Conservation (phyloP, 208 protist species). For the Phytomonas francai region DNA sequence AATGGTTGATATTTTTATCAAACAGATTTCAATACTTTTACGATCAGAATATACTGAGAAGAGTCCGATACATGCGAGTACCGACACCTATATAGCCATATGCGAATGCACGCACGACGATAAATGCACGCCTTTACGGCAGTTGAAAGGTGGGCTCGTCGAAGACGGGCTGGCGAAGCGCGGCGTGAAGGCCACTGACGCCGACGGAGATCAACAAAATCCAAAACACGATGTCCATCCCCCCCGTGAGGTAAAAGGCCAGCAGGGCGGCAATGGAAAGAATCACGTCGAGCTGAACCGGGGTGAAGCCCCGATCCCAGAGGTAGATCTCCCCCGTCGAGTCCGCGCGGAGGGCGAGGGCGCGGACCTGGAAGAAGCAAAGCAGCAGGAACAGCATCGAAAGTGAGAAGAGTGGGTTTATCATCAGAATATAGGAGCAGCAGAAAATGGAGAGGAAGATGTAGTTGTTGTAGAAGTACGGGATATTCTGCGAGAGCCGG, state of each 20-base stretch:
- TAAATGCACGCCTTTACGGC: constrained; percentile 10
- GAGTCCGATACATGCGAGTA: neutral
- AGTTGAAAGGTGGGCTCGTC: constrained; percentile 50
- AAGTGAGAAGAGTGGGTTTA: constrained; percentile 70
- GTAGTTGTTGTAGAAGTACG: constrained; percentile 88
- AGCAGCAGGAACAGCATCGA: constrained; percentile 31
- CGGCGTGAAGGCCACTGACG: constrained; percentile 41
- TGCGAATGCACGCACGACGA: neutral
- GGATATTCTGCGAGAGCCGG: constrained; percentile 65
- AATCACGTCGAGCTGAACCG: constrained; percentile 59
- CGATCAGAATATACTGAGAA: constrained; percentile 4
- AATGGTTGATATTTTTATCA: too few species aligned
- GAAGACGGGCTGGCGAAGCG: constrained; percentile 41
- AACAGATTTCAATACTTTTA: neutral
- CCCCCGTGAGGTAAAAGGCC: constrained; percentile 70
- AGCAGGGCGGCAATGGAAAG: constrained; percentile 47
- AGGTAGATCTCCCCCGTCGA: constrained; percentile 26
- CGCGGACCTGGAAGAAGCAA: constrained; percentile 43
- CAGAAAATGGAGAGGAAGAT: constrained; percentile 68
- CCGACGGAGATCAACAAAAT: constrained; percentile 60
- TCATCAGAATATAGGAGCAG: constrained; percentile 69
- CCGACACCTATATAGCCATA: constrained; percentile 6
- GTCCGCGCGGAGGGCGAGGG: constrained; percentile 13
- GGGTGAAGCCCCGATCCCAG: constrained; percentile 19
- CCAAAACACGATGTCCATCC: constrained; percentile 84